Evolutionary conservation across 176 grass and related monocot species (phyloP).

Genomic region (Carex pumila): DNA sequence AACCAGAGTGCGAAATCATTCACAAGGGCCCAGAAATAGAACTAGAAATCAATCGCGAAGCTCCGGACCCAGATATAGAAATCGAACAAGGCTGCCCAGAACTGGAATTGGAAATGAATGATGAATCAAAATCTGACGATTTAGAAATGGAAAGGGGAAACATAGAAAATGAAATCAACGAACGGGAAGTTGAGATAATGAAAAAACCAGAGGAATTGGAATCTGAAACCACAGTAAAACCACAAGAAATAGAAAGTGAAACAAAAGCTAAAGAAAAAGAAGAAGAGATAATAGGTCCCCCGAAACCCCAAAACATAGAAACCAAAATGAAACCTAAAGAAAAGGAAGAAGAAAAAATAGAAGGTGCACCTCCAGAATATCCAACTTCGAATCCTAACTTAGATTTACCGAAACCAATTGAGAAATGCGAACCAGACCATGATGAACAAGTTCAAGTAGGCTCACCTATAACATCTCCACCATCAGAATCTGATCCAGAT

Average conservation of each 20-base stretch:
- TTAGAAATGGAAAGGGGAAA: background rate
- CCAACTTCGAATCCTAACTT: background rate
- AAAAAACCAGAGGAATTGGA: background rate
- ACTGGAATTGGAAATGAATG: background rate
- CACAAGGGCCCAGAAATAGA: background rate
- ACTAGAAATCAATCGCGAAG: background rate
- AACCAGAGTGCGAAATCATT: background rate
- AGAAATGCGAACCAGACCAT: background rate
- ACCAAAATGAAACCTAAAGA: background rate
- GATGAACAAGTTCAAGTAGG: background rate
- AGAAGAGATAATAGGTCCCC: background rate
- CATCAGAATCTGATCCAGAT: constrained; percentile 6
- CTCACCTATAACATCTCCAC: background rate
- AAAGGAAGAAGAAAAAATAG: background rate
- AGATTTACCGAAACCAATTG: background rate
- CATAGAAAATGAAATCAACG: background rate
- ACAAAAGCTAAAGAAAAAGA: constrained; percentile 12
- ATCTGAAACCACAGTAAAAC: background rate
- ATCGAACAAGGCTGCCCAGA: background rate
- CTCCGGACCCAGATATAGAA: background rate
- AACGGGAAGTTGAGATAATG: background rate
- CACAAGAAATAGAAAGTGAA: background rate
- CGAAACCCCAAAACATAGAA: background rate
- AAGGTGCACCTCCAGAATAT: background rate
- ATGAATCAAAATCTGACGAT: background rate